Conservation (phyloP, 2,329 filamentous ascomycete genomes). For the Hypoxylon sp. region DNA sequence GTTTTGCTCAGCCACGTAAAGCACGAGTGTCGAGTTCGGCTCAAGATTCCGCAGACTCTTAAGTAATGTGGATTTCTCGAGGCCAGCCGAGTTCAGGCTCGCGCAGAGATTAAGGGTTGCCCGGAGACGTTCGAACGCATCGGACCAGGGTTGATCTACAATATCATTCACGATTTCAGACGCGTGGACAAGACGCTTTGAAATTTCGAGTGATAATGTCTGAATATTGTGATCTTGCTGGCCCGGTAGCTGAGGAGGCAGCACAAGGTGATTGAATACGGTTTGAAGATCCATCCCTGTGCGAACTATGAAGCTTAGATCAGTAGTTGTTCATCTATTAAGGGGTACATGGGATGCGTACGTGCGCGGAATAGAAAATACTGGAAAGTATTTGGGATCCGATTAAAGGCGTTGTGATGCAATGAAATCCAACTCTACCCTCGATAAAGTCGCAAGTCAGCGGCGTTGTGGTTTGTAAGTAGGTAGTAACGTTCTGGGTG, state of each 20-base stretch:
- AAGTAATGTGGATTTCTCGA: constrained; percentile 44
- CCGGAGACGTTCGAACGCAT: constrained; percentile 38
- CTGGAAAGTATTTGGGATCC: too few species aligned
- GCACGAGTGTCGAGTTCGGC: constrained; percentile 38
- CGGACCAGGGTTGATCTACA: constrained; percentile 32
- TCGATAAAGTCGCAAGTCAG: too few species aligned
- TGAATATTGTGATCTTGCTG: constrained; percentile 54
- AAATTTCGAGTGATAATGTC: constrained; percentile 49
- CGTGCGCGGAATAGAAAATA: too few species aligned
- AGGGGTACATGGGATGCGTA: too few species aligned
- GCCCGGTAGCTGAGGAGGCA: constrained; percentile 60
- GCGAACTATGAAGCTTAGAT: neutral
- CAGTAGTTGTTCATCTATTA: too few species aligned
- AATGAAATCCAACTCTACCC: too few species aligned
- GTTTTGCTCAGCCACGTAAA: constrained; percentile 51
- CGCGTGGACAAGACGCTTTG: constrained; percentile 49
- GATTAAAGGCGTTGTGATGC: too few species aligned
- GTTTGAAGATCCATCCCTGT: constrained; percentile 35
- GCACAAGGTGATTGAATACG: constrained; percentile 60
- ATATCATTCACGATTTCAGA: constrained; percentile 21
- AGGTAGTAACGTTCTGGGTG: too few species aligned
- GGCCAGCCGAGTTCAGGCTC: constrained; percentile 40
- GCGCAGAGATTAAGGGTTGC: constrained; percentile 42
- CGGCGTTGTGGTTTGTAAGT: too few species aligned
- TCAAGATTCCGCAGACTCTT: constrained; percentile 40